phyloP scores from a whole-genome alignment of 2,329 filamentous ascomycete genomes.

The Monosporascus cannonballus region DNA sequence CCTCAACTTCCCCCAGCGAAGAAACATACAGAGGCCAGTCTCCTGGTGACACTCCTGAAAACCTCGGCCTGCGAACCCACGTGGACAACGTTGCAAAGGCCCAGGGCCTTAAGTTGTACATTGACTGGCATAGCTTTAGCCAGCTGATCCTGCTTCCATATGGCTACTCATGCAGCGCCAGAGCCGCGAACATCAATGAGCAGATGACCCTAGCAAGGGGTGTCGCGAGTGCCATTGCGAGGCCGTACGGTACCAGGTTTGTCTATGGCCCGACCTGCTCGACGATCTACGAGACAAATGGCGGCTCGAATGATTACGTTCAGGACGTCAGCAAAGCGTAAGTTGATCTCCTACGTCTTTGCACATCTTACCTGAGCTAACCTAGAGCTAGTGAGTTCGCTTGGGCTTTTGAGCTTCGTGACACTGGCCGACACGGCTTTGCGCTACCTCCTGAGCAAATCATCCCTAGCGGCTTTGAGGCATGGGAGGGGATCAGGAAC shows the following conservation, averaged over 20 bases:
- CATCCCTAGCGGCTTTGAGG: slow-evolving; percentile 28
- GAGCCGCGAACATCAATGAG: slow-evolving; percentile 34
- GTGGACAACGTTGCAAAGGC: slow-evolving; percentile 33
- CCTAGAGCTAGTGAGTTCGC: slow-evolving; percentile 25
- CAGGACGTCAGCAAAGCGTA: slow-evolving; percentile 18
- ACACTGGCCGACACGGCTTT: slow-evolving; percentile 30
- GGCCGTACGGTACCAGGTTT: slow-evolving; percentile 24
- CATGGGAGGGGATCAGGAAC: slow-evolving; percentile 23
- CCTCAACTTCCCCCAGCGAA: slow-evolving; percentile 38
- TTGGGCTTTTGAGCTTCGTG: slow-evolving; percentile 34
- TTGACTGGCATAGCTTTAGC: slow-evolving; percentile 55
- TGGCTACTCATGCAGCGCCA: slow-evolving; percentile 45
- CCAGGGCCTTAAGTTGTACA: slow-evolving; percentile 47
- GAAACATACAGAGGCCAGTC: slow-evolving; percentile 37
- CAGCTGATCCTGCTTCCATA: slow-evolving; percentile 50
- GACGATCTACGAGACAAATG: slow-evolving; percentile 28
- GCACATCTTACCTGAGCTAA: too few relatives aligned
- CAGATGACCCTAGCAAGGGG: slow-evolving; percentile 35
- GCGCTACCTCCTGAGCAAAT: slow-evolving; percentile 32
- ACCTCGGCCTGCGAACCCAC: slow-evolving; percentile 39
- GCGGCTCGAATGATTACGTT: slow-evolving; percentile 23
- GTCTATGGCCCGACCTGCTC: slow-evolving; percentile 28
- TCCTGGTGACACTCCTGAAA: slow-evolving; percentile 41
- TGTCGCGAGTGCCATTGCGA: slow-evolving; percentile 23
- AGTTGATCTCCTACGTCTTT: background rate